Evolutionary conservation across 2,329 filamentous ascomycete species (phyloP).

Genomic region (Trichoderma brevicompactum): DNA sequence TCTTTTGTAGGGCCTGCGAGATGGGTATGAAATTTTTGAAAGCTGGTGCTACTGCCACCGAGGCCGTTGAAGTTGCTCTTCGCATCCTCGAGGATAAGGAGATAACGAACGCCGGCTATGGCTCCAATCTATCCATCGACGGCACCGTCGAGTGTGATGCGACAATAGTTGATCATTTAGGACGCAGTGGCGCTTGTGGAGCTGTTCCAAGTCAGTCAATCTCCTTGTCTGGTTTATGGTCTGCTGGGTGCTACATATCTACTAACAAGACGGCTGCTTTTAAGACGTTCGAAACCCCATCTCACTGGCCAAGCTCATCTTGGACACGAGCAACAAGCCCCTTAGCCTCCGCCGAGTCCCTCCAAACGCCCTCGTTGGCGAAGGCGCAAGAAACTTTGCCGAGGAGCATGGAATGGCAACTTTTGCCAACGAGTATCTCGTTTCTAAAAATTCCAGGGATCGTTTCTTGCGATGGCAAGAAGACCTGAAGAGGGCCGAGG

Average conservation of each 20-base stretch:
- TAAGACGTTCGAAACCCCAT: constrained; percentile 94
- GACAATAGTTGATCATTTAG: constrained; percentile 86
- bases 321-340: constrained; percentile 75
- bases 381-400: constrained; percentile 87
- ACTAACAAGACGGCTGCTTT: constrained; percentile 8
- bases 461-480: constrained; percentile 79
- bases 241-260: too few relatives aligned
- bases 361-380: constrained; percentile 85
- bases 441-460: constrained; percentile 79
- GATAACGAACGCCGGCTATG: constrained; percentile 95
- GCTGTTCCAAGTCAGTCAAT: constrained; percentile 77
- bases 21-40: constrained; percentile 81
- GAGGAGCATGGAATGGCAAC: constrained; percentile 74
- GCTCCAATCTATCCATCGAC: constrained; percentile 90
- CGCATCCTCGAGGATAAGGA: constrained; percentile 88
- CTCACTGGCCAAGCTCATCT: constrained; percentile 78
- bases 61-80: constrained; percentile 89
- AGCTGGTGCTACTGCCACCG: constrained; percentile 77
- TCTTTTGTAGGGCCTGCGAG: constrained; percentile 69
- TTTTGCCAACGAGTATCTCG: constrained; percentile 73
- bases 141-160: constrained; percentile 94
- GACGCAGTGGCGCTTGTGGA: constrained; percentile 90
- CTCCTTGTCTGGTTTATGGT: not conserved
- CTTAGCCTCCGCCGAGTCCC: constrained; percentile 88
- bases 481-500: constrained; percentile 69